phyloP scores from a whole-genome alignment of 768 basidiomycete species.

The Infundibulicybe gibba region DNA sequence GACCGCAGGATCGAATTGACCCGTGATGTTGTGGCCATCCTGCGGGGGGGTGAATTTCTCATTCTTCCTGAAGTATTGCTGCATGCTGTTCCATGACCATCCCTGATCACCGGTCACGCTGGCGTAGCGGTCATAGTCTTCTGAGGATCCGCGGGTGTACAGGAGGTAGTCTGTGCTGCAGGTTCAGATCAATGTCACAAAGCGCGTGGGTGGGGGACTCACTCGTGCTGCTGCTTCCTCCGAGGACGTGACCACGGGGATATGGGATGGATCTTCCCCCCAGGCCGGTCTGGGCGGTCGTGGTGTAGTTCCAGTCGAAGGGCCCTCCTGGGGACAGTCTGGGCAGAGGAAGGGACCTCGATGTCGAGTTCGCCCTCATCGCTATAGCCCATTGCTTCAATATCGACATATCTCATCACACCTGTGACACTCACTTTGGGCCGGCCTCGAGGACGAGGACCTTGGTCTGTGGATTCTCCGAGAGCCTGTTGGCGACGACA shows the following conservation, averaged over 20 bases:
- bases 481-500: constrained; percentile 10
- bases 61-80: constrained; percentile 12
- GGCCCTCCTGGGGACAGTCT: constrained; percentile 6
- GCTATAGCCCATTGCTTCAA: not conserved
- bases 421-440: constrained; percentile 3
- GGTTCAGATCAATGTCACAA: not conserved
- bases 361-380: constrained; percentile 3
- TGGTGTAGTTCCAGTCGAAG: constrained; percentile 23
- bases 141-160: constrained; percentile 18
- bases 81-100: constrained; percentile 21
- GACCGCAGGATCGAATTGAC: constrained; percentile 18
- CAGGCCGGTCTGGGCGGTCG: constrained; percentile 18
- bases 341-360: constrained; percentile 6
- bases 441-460: constrained; percentile 12
- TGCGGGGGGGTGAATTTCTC: constrained; percentile 20
- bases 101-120: constrained; percentile 4
- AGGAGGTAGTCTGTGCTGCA: constrained; percentile 15
- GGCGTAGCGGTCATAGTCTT: constrained; percentile 21
- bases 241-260: constrained; percentile 22
- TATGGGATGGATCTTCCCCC: constrained; percentile 17
- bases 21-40: constrained; percentile 23
- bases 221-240: constrained; percentile 26
- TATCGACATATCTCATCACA: not conserved
- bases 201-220: not conserved
- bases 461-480: constrained; percentile 4